These are phyloP conservation scores for Pichia cephalocereana DNA, from an alignment of 805 yeast species.

Conservation along the genomic window DNA sequence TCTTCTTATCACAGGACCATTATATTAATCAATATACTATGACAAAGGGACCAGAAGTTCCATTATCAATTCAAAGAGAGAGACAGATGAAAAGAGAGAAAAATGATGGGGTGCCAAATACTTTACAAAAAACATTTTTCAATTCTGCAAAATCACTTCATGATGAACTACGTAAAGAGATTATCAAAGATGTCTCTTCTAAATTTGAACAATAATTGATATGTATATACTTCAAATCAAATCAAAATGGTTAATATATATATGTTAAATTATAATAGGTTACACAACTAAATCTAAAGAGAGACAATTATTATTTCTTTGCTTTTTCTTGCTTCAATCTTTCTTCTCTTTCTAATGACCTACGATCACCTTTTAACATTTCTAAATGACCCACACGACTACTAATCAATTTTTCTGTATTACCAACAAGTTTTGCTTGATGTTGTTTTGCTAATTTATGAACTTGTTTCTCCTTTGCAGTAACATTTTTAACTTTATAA, in stretches of 20 bases:
- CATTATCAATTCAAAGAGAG: background rate
- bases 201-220: constrained; percentile 17
- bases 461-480: constrained; percentile 34
- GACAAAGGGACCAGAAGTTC: background rate
- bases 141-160: constrained; percentile 17
- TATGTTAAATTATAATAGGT: background rate
- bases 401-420: constrained; percentile 78
- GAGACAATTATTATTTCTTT: background rate
- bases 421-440: constrained; percentile 11
- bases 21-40: background rate
- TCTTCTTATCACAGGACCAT: background rate
- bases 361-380: constrained; percentile 80
- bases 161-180: constrained; percentile 19
- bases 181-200: constrained; percentile 5
- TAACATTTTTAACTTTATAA: constrained; percentile 56
- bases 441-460: constrained; percentile 51
- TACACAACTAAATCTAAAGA: background rate
- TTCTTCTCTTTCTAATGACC: constrained; percentile 59
- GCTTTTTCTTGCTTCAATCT: constrained; percentile 26
- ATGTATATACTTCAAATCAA: background rate
- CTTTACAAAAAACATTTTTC: constrained; percentile 12
- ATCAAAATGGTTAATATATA: background rate
- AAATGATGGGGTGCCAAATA: background rate
- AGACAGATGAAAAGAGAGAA: background rate
- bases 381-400: constrained; percentile 93